These are phyloP conservation scores for Aquilaria agallochum DNA, from an alignment of 441 rosid genomes.

Conservation along the genomic window DNA sequence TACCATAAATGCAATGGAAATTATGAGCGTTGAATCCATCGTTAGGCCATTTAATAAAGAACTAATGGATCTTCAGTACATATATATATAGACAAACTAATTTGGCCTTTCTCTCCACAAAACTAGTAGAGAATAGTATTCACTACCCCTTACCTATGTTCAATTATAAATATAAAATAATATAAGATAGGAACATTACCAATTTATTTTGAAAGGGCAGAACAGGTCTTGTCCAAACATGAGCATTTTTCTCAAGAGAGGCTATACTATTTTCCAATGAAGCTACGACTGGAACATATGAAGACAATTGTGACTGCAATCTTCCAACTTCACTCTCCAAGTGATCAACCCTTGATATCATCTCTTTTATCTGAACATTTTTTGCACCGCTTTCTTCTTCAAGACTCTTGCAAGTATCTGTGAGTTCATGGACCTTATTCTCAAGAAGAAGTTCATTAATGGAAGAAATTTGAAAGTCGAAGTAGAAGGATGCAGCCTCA, in stretches of 20 bases:
- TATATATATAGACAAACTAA: too few species aligned
- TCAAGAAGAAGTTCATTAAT: slow-evolving; percentile 54
- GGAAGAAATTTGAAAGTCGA: slow-evolving; percentile 50
- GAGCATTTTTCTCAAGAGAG: slow-evolving; percentile 35
- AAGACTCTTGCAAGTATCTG: slow-evolving; percentile 38
- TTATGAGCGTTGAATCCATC: too few species aligned
- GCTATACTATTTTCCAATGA: slow-evolving; percentile 36
- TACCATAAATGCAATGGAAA: too few species aligned
- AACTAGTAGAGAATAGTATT: too few species aligned
- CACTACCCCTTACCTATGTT: slow-evolving; percentile 11
- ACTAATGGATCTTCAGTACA: too few species aligned
- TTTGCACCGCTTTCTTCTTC: slow-evolving; percentile 30
- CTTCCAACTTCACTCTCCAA: slow-evolving; percentile 46
- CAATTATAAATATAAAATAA: neutral
- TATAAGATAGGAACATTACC: slow-evolving; percentile 25
- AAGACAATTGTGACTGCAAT: slow-evolving; percentile 38
- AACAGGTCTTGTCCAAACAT: slow-evolving; percentile 23
- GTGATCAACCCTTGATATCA: slow-evolving; percentile 38
- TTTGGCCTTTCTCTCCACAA: too few species aligned
- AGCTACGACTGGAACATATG: slow-evolving; percentile 40
- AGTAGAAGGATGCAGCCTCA: slow-evolving; percentile 60
- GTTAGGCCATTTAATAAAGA: too few species aligned
- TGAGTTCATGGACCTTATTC: slow-evolving; percentile 50
- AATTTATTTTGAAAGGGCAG: slow-evolving; percentile 17
- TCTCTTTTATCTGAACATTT: slow-evolving; percentile 29